Evolutionary conservation across 257 asterid species (phyloP).

Genomic region (Solanum lycopersicoides): DNA sequence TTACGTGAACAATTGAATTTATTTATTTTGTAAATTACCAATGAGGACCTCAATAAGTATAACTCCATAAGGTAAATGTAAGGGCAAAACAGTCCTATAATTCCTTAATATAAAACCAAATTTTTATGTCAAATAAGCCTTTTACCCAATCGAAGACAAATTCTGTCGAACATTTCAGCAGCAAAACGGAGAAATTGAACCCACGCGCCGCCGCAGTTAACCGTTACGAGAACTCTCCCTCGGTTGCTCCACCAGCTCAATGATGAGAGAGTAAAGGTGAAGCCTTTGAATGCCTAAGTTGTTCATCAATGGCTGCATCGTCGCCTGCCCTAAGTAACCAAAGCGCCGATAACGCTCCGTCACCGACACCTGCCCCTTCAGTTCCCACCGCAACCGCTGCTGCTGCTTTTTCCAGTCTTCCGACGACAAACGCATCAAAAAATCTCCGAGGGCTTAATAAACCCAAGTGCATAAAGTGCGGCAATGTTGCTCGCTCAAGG

Average conservation of each 20-base stretch:
- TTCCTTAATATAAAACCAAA: not conserved
- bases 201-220: conserved; percentile 5
- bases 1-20: not conserved
- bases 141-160: not conserved
- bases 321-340: conserved; percentile 28
- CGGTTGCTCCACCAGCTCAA: not conserved
- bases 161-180: not conserved
- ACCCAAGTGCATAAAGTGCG: conserved; percentile 97
- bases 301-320: conserved; percentile 19
- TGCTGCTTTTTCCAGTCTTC: conserved; percentile 9
- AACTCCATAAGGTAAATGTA: not conserved
- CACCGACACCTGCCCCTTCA: not conserved
- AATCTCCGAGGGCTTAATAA: conserved; percentile 89
- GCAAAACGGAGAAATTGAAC: not conserved
- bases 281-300: not conserved
- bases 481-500: conserved; percentile 98
- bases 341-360: conserved; percentile 8
- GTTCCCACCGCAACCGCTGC: conserved; percentile 9
- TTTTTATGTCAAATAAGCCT: not conserved
- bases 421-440: conserved; percentile 33
- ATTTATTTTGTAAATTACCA: not conserved
- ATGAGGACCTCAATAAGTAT: not conserved
- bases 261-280: not conserved
- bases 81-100: not conserved
- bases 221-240: not conserved